Evolutionary conservation across 768 basidiomycete species (phyloP), one percentile per base, ranked within the genome.

Genomic region (Strobilomyces confusus): DNA sequence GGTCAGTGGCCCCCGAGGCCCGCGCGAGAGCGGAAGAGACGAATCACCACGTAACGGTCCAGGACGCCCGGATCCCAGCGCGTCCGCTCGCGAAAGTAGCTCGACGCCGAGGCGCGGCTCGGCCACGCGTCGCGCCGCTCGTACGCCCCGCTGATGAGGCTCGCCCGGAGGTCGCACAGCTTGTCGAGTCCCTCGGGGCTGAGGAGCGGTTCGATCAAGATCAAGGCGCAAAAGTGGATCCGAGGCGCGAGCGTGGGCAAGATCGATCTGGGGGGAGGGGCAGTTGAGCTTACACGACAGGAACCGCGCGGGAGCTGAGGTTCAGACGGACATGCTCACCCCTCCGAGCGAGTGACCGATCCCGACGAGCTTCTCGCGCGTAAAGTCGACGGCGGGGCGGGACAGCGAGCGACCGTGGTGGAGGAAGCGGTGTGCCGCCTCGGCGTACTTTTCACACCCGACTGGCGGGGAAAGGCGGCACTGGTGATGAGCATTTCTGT

Each of bases 291-390:
- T 9, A 8, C n/a, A 29, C 5, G 29, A 29, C 34, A 54, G 43
- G 48, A 9, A 44, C 11, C 19, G 42, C 14, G 33, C 30, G 46
- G 20, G 29, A 1, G 46, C 23, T 14, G 4, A 11, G 19, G 11
- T 23, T 55, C 5, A 8, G n/a, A 56, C 80, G 51, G 60, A 86
- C 86, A 85, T 78, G 20, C 80, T 72, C 51, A 84, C 82, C 36
- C 79, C 85, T 14, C 86, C 86, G 19, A 88, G 68, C 1, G 85
- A 86, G 64, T 88, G 86, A 0, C 84, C 86, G 17, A 88, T 75
- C 3, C 84, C 85, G 34, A 86, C 73, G 3, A 88, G 68, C 41
- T 74, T 80, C 55, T 81, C 69, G 20, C 61, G 66, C 25, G 63
- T 60, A 65, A 85, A 85, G 53, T 83, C 73, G 30, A 80, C 70